phyloP scores from a whole-genome alignment of 352 stramenopile species.

The Plasmopara viticola region DNA sequence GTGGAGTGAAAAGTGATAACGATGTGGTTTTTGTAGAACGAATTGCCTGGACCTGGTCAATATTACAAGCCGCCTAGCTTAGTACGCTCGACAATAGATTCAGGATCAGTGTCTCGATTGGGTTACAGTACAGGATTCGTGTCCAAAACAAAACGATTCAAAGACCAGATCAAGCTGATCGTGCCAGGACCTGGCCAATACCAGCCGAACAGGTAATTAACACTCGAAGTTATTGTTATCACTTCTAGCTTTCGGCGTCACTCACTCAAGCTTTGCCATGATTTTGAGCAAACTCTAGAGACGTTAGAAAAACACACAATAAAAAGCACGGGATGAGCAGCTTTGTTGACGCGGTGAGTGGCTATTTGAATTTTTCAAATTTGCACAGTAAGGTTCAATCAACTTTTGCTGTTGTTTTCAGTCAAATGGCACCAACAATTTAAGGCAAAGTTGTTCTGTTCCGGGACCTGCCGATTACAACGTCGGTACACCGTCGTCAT shows the following conservation, averaged over 20 bases:
- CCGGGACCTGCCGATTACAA: conserved; percentile 58
- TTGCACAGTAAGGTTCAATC: not conserved
- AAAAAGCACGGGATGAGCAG: conserved; percentile 63
- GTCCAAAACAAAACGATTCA: conserved; percentile 72
- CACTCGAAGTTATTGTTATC: not conserved
- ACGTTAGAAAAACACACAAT: conserved; percentile 45
- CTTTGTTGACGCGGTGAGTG: conserved; percentile 49
- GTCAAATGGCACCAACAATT: conserved; percentile 31
- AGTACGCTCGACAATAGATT: conserved; percentile 51
- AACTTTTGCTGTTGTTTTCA: conserved; percentile 3
- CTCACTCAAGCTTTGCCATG: not conserved
- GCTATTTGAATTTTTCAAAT: not conserved
- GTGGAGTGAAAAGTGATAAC: conserved; percentile 1
- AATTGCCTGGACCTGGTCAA: conserved; percentile 55
- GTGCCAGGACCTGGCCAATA: conserved; percentile 64
- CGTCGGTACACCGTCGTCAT: conserved; percentile 27
- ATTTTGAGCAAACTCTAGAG: conserved; percentile 11
- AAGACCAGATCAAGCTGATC: conserved; percentile 35
- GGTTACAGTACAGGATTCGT: conserved; percentile 75
- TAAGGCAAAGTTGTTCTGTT: conserved; percentile 12
- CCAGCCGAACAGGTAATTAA: conserved; percentile 36
- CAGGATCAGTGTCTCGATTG: conserved; percentile 65
- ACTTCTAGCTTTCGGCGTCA: not conserved
- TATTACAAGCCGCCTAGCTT: conserved; percentile 65
- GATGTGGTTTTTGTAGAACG: conserved; percentile 35